Percentiles rank a stretch among this genome's conserved stretches.
Conservation (phyloP, 1,139 yeast genomes). For the Saccharomyces hybrid region DNA sequence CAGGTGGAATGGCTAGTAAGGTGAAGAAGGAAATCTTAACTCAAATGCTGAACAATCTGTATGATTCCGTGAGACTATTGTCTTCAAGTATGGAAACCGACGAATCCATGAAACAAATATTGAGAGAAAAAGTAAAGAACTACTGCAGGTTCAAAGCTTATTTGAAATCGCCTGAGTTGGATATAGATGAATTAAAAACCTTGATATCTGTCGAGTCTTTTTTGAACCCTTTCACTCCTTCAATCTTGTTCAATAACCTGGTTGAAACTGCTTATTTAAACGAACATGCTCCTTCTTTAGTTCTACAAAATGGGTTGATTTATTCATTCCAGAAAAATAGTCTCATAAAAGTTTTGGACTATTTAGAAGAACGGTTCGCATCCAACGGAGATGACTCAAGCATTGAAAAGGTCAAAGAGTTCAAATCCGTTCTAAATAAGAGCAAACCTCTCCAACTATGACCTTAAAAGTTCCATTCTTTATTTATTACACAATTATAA, state of each 20-base stretch:
- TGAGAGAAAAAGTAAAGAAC: constrained; percentile 18
- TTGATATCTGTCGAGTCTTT: constrained; percentile 22
- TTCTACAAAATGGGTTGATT: constrained; percentile 16
- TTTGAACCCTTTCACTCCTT: constrained; percentile 17
- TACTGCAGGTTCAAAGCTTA: constrained; percentile 24
- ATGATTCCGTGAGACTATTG: constrained; percentile 20
- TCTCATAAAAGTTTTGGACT: constrained; percentile 12
- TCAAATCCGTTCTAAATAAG: constrained; percentile 7
- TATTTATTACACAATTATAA: neutral
- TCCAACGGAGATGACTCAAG: constrained; percentile 13
- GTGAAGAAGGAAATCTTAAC: constrained; percentile 19
- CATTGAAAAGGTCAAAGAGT: constrained; percentile 14
- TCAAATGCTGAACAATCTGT: constrained; percentile 27
- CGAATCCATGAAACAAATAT: constrained; percentile 6
- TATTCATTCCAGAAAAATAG: constrained; percentile 17
- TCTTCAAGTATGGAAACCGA: constrained; percentile 6
- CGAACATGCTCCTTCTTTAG: constrained; percentile 13
- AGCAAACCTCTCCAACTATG: neutral
- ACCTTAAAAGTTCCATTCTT: neutral
- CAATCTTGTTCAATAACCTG: constrained; percentile 26
- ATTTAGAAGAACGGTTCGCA: constrained; percentile 13
- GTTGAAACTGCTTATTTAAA: constrained; percentile 27
- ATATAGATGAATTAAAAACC: constrained; percentile 15
- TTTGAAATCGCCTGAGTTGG: constrained; percentile 17
- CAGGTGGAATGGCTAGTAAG: constrained; percentile 7